Conservation (phyloP, 805 yeast species). For the Teunomyces tritomae region DNA sequence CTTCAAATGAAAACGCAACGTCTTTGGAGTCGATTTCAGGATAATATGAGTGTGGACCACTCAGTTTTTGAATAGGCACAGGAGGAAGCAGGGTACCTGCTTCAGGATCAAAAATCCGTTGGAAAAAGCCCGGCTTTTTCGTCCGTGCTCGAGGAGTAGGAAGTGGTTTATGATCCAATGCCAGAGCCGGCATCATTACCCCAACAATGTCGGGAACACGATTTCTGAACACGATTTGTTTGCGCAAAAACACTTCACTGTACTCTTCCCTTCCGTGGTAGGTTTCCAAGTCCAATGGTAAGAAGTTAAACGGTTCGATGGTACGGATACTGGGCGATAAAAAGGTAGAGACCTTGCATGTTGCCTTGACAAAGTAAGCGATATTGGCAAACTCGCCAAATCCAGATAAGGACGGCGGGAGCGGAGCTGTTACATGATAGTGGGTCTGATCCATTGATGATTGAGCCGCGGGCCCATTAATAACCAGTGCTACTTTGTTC, state of each 20-base stretch:
- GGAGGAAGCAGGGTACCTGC: constrained; percentile 1
- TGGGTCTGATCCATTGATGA: constrained; percentile 2
- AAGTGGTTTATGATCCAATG: constrained; percentile 15
- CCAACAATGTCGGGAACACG: constrained; percentile 46
- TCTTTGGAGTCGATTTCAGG: constrained; percentile 30
- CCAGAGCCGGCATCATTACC: constrained; percentile 21
- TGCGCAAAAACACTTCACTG: constrained; percentile 45
- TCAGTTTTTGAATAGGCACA: constrained; percentile 2
- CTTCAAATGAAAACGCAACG: constrained; percentile 45
- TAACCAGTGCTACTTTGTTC: not conserved
- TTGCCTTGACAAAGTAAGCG: constrained; percentile 58
- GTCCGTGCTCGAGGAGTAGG: constrained; percentile 17
- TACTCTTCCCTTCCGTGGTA: constrained; percentile 26
- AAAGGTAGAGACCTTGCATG: constrained; percentile 53
- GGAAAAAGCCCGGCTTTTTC: constrained; percentile 27
- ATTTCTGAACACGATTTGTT: constrained; percentile 35
- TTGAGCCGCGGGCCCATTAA: not conserved
- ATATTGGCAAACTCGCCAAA: constrained; percentile 37
- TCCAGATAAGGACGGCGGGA: constrained; percentile 35
- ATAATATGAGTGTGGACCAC: constrained; percentile 6
- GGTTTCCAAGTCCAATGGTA: constrained; percentile 45
- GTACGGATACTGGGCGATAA: constrained; percentile 47
- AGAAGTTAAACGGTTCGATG: constrained; percentile 49
- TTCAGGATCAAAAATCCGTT: constrained; percentile 20
- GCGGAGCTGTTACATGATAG: constrained; percentile 27